Percentiles rank a stretch among this genome's conserved stretches.
These are phyloP conservation scores for Hymenoscyphus repandus DNA, from an alignment of 2,329 filamentous ascomycete genomes.

Conservation along the genomic window DNA sequence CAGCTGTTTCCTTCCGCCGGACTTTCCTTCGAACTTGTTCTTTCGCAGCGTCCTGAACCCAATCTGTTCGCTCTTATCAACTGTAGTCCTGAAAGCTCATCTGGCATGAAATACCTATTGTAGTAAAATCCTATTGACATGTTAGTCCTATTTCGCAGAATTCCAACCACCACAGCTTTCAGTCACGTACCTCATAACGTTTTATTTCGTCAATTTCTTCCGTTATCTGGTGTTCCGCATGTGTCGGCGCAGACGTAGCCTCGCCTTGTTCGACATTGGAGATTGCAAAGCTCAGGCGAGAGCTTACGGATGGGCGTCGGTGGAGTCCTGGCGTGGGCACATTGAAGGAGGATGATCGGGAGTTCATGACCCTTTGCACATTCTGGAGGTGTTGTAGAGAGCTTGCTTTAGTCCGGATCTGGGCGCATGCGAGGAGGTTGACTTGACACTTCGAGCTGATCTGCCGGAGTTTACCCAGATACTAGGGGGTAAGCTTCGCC, in stretches of 20 bases:
- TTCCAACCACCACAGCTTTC: conserved; percentile 4
- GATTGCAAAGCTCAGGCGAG: conserved; percentile 61
- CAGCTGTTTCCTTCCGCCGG: conserved; percentile 64
- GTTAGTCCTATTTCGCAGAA: conserved; percentile 10
- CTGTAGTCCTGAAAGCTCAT: conserved; percentile 8
- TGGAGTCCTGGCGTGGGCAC: conserved; percentile 22
- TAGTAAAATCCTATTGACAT: conserved; percentile 73
- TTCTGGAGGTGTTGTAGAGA: background rate
- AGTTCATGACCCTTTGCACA: conserved; percentile 30
- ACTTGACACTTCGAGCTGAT: background rate
- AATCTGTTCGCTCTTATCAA: conserved; percentile 57
- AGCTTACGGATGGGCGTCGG: conserved; percentile 24
- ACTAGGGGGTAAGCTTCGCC: no score
- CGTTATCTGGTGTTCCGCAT: conserved; percentile 67
- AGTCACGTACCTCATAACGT: conserved; percentile 69
- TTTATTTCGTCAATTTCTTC: conserved; percentile 98
- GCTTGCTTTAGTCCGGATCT: background rate
- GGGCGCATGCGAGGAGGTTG: background rate
- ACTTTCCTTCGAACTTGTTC: conserved; percentile 80
- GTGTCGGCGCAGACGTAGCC: conserved; percentile 42
- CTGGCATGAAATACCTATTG: conserved; percentile 56
- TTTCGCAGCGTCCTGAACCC: conserved; percentile 94
- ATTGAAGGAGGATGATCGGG: conserved; percentile 30
- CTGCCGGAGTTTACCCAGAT: no score
- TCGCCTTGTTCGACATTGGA: conserved; percentile 61